A percentile compares a stretch with the other conserved stretches of the same genome.
Evolutionary conservation across 2,329 filamentous ascomycete species (phyloP).

Genomic region (Penicillium sp.): DNA sequence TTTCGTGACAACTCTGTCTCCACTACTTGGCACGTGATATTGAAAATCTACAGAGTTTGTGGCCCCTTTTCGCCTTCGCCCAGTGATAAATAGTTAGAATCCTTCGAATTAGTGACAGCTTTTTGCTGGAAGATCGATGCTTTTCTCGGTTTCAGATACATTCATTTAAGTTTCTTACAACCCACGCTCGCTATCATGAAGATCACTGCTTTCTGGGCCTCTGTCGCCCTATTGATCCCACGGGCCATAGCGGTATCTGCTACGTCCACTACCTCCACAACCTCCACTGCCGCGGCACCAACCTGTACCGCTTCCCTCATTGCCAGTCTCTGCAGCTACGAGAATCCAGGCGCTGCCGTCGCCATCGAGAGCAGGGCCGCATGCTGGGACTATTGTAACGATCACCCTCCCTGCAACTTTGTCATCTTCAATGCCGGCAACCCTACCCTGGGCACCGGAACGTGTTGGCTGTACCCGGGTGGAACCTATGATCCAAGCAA

Average conservation of each 20-base stretch:
- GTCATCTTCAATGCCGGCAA: conserved; percentile 36
- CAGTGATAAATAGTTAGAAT: too few species aligned
- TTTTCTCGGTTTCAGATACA: conserved; percentile 3
- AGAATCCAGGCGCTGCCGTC: conserved; percentile 27
- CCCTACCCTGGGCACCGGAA: conserved; percentile 33
- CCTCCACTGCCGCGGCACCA: conserved; percentile 26
- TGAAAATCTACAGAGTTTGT: background rate
- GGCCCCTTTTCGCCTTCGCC: background rate
- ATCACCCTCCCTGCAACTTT: conserved; percentile 37
- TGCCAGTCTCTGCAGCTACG: conserved; percentile 35
- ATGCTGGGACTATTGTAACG: conserved; percentile 39
- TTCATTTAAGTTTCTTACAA: conserved; percentile 4
- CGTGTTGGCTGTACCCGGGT: conserved; percentile 38
- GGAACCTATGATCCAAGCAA: conserved; percentile 30
- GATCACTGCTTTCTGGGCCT: conserved; percentile 27
- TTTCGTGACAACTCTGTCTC: too few species aligned
- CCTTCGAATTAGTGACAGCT: too few species aligned
- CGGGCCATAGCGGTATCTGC: conserved; percentile 20
- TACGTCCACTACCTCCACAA: conserved; percentile 15
- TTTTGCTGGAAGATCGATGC: background rate
- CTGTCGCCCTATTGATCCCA: conserved; percentile 24
- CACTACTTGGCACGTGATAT: background rate
- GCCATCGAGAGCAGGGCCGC: conserved; percentile 25
- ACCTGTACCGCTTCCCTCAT: conserved; percentile 35
- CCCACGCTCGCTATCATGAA: conserved; percentile 30